These are phyloP conservation scores for Polytolypa hystricis DNA, from an alignment of 2,329 filamentous ascomycete species.

Conservation along the genomic window DNA sequence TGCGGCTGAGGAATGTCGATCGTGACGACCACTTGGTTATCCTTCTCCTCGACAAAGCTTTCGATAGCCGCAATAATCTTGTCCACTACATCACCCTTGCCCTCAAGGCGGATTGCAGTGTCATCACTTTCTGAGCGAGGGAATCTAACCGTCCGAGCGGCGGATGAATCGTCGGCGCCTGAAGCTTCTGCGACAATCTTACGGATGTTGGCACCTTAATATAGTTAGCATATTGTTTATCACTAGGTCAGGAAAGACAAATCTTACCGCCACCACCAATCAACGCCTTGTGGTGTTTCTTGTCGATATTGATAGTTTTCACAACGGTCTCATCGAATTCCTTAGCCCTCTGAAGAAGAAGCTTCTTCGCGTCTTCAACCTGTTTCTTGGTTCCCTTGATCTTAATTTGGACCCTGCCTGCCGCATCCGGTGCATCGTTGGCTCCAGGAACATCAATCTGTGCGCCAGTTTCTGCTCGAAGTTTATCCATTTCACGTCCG, in stretches of 20 bases:
- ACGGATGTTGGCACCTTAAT: constrained; percentile 67
- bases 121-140: constrained; percentile 77
- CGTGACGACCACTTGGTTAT: constrained; percentile 66
- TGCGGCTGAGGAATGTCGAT: constrained; percentile 81
- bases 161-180: constrained; percentile 74
- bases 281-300: constrained; percentile 80
- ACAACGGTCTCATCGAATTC: constrained; percentile 84
- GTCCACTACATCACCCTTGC: constrained; percentile 70
- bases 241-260: not conserved
- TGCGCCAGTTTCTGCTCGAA: constrained; percentile 73
- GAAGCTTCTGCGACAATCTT: constrained; percentile 80
- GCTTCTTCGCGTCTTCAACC: constrained; percentile 82
- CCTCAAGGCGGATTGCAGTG: constrained; percentile 78
- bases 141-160: constrained; percentile 87
- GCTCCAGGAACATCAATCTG: constrained; percentile 84
- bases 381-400: constrained; percentile 87
- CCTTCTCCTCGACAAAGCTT: constrained; percentile 68
- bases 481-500: constrained; percentile 79
- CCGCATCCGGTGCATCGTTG: constrained; percentile 54
- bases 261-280: constrained; percentile 78
- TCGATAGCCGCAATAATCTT: constrained; percentile 78
- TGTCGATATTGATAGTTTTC: constrained; percentile 78
- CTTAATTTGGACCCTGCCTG: constrained; percentile 68
- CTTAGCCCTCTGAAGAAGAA: constrained; percentile 74
- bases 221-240: constrained; percentile 27